Evolutionary conservation across 768 basidiomycete species (phyloP).

Genomic region (Guyanaporus albipodus): DNA sequence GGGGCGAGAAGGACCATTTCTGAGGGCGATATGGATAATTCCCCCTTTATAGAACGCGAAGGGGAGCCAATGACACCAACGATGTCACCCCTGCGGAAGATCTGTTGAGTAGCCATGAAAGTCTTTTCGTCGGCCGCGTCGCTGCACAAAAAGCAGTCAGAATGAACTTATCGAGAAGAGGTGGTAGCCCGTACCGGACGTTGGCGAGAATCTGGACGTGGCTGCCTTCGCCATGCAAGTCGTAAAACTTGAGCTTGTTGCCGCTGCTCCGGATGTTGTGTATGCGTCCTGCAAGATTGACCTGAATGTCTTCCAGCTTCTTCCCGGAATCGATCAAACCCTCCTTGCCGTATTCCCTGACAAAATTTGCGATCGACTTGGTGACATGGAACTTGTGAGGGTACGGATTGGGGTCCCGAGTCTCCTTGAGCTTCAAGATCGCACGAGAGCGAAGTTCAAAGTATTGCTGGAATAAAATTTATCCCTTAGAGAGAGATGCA

Average conservation of each 20-base stretch:
- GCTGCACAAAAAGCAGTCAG: conserved; percentile 32
- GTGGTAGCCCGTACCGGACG: conserved; percentile 54
- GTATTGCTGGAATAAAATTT: conserved; percentile 69
- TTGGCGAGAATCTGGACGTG: conserved; percentile 97
- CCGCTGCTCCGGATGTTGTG: conserved; percentile 84
- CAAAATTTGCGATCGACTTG: conserved; percentile 67
- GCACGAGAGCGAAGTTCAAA: conserved; percentile 88
- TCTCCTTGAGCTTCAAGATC: conserved; percentile 80
- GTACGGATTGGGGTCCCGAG: conserved; percentile 89
- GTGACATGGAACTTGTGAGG: conserved; percentile 98
- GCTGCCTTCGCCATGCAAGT: conserved; percentile 85
- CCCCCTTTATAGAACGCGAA: conserved; percentile 91
- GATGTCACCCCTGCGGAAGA: conserved; percentile 94
- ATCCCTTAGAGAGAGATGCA: not conserved
- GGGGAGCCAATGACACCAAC: conserved; percentile 89
- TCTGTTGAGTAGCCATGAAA: conserved; percentile 71
- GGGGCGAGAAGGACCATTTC: conserved; percentile 87
- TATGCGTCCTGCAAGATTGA: conserved; percentile 83
- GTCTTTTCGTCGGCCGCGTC: conserved; percentile 59
- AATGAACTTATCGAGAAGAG: not conserved
- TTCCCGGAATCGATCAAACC: conserved; percentile 65
- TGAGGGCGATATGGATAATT: conserved; percentile 83
- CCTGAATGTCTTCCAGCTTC: conserved; percentile 55
- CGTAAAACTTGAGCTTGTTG: conserved; percentile 89
- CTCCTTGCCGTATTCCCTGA: conserved; percentile 68